Conservation (phyloP, 2,329 filamentous ascomycete genomes). For the Periconia sp. region DNA sequence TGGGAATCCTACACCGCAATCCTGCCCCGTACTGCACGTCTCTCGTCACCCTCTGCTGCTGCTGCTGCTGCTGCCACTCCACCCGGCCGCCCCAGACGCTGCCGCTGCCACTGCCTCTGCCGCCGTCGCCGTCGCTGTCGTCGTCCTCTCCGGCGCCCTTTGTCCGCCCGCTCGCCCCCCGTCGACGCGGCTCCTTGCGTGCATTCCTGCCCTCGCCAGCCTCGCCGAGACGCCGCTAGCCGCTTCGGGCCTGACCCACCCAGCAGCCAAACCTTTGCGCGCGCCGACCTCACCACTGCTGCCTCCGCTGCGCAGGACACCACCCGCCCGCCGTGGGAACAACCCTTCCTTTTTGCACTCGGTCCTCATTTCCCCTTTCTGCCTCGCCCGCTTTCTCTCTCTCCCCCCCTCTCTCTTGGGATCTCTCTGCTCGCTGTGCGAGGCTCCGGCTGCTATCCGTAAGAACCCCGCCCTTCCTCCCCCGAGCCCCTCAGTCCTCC, state of each 20-base stretch:
- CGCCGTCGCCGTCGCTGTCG: not conserved
- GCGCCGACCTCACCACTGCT: slow-evolving; percentile 32
- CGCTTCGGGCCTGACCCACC: slow-evolving; percentile 27
- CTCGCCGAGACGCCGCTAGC: slow-evolving; percentile 28
- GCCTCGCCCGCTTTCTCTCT: slow-evolving; percentile 18
- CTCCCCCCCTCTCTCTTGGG: slow-evolving; percentile 14
- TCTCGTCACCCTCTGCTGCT: not conserved
- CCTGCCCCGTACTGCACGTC: not conserved
- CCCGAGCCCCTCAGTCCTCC: slow-evolving; percentile 15
- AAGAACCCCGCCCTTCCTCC: slow-evolving; percentile 30
- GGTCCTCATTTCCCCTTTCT: slow-evolving; percentile 31
- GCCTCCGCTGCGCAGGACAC: slow-evolving; percentile 33
- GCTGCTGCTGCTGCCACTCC: not conserved
- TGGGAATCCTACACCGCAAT: not conserved
- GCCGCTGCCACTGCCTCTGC: not conserved
- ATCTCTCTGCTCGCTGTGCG: slow-evolving; percentile 35
- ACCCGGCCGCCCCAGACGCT: not conserved
- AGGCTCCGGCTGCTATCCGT: slow-evolving; percentile 28
- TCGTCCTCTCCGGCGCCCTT: slow-evolving; percentile 4
- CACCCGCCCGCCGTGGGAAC: slow-evolving; percentile 24
- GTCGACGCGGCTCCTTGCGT: slow-evolving; percentile 22
- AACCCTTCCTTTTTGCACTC: slow-evolving; percentile 28
- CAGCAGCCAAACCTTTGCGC: slow-evolving; percentile 19
- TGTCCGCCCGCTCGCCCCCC: slow-evolving; percentile 5
- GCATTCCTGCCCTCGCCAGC: slow-evolving; percentile 16